Evolutionary conservation across 345 rosid species (phyloP), one percentile per base, ranked within the genome.

Genomic region (Turritis glabra): DNA sequence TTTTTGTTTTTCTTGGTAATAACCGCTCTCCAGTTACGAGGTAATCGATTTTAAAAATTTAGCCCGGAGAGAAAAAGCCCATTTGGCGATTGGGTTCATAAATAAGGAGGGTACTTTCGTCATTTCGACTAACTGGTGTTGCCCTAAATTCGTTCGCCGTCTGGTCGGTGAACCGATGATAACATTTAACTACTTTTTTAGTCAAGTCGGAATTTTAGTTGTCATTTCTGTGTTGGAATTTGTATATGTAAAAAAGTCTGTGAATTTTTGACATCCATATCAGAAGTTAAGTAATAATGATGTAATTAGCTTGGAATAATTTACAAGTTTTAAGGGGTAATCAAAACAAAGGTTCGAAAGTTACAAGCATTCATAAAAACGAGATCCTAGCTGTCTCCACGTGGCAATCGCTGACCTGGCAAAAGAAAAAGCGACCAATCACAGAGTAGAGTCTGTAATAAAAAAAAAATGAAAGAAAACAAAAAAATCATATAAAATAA

Each of bases 331-430:
- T 13, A 17, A 11, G 15, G 15, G 25, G 26, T 18, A 19, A 19
- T 5, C 8, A 47, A 30, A 30, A 47, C n/a, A 32, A 48, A 19
- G 44, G 8, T 26, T 63, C 0, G 0, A 51, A 66, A 51, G 23
- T 33, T 46, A 8, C n/a, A 19, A 33, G 33, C 8, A 61, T 30
- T 64, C 14, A 41, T 19, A 25, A 11, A 12, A 30, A 43, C 37
- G 61, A 33, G 46, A 52, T 30, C 77, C 46, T 11, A 54, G 50
- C 56, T 64, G 71, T 73, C 65, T 7, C 65, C 64, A 73, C 77
- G 77, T 73, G 77, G 71, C 37, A 7, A 32, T 5, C 9, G 64
- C 56, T 64, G 77, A 64, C 71, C 71, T 73, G 77, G 77, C 57
- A 64, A 41, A 46, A 14, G 7, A n/a, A 43, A 63, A 64, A 73